Conservation (phyloP, 306 rosid species). For the Begonia fuchsioides region DNA sequence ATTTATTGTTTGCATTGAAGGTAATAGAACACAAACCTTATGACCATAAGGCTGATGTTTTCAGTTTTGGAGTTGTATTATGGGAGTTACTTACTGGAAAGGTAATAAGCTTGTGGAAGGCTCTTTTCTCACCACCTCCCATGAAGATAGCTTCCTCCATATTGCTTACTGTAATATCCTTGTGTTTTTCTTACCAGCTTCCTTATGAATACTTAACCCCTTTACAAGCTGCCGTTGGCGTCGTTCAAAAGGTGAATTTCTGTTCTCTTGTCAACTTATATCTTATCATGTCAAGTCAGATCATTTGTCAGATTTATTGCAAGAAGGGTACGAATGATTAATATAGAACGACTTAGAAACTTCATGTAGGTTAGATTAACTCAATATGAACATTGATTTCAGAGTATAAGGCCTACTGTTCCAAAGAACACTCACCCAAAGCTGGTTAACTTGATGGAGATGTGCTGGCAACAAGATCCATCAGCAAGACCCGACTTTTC, state of each 20-base stretch:
- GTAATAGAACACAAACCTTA: conserved; percentile 95
- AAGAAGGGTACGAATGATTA: too few relatives aligned
- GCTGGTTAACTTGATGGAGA: conserved; percentile 66
- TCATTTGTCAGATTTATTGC: too few relatives aligned
- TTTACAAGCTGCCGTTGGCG: conserved; percentile 96
- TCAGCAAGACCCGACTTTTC: conserved; percentile 66
- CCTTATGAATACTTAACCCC: conserved; percentile 90
- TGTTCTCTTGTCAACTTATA: neutral
- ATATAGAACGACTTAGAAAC: neutral
- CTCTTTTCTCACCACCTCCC: neutral
- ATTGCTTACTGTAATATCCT: neutral
- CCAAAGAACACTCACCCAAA: conserved; percentile 79
- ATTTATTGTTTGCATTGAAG: conserved; percentile 54
- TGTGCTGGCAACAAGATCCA: conserved; percentile 88
- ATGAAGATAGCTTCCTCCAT: too few relatives aligned
- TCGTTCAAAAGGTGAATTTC: conserved; percentile 62
- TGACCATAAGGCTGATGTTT: conserved; percentile 97
- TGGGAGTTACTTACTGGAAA: conserved; percentile 94
- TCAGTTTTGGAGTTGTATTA: conserved; percentile 83
- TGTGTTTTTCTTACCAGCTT: conserved; percentile 43
- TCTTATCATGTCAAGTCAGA: too few relatives aligned
- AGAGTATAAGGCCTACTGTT: conserved; percentile 77
- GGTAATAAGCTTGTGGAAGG: conserved; percentile 34
- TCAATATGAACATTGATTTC: conserved; percentile 12
- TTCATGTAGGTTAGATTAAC: conserved; percentile 1